These are phyloP conservation scores for Halophytophthora polymorphica DNA, from an alignment of 352 stramenopile species.

Conservation along the genomic window DNA sequence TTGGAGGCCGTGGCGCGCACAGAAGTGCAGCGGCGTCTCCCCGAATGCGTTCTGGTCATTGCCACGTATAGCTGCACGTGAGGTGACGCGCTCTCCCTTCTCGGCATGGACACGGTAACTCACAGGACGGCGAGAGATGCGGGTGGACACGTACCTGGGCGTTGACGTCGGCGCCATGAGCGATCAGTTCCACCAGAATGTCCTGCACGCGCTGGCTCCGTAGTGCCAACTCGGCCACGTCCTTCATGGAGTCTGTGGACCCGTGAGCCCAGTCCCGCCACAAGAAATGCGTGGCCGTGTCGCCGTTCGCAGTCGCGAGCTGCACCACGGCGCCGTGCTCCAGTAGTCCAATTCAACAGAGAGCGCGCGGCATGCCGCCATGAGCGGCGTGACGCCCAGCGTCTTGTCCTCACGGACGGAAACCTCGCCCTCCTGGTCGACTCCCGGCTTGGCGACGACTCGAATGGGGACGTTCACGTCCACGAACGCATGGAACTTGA, in stretches of 20 bases:
- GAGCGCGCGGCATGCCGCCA: conserved; percentile 56
- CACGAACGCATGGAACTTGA: conserved; percentile 56
- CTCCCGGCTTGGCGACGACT: conserved; percentile 1
- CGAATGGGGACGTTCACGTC: conserved; percentile 65
- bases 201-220: conserved; percentile 29
- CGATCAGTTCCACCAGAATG: conserved; percentile 42
- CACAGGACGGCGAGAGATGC: neutral
- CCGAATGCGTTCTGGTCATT: conserved; percentile 58
- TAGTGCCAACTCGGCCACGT: conserved; percentile 24
- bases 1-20: conserved; percentile 45
- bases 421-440: neutral
- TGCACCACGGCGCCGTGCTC: conserved; percentile 46
- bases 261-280: conserved; percentile 40
- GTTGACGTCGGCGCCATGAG: conserved; percentile 39
- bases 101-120: neutral
- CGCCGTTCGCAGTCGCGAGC: conserved; percentile 57
- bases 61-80: neutral
- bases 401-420: conserved; percentile 18
- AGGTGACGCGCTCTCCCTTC: neutral
- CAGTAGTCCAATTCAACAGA: conserved; percentile 44
- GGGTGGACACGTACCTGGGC: conserved; percentile 34
- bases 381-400: conserved; percentile 59
- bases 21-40: conserved; percentile 56
- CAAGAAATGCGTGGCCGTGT: conserved; percentile 65
- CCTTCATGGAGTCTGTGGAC: conserved; percentile 25